These are phyloP conservation scores for Starmerella sp. DNA, from an alignment of 805 yeast genomes.

Conservation along the genomic window DNA sequence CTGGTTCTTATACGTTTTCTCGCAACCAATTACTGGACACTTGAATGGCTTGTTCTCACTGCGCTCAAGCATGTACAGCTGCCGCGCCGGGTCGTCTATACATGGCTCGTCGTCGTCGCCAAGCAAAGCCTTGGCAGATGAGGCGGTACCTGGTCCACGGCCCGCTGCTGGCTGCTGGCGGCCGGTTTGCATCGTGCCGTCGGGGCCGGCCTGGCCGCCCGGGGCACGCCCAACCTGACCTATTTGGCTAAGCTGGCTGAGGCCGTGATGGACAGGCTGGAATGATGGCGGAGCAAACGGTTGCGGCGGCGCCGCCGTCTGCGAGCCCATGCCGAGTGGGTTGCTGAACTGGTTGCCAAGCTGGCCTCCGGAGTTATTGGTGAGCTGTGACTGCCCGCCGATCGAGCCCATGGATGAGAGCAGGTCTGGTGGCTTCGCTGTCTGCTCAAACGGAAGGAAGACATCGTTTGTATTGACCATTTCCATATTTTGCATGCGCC, in stretches of 20 bases:
- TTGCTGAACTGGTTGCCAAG: neutral
- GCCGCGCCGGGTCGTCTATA: constrained; percentile 94
- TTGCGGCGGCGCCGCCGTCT: constrained; percentile 4
- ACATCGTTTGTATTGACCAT: constrained; percentile 91
- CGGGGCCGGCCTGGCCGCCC: neutral
- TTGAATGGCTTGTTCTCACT: constrained; percentile 90
- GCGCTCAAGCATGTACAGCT: constrained; percentile 80
- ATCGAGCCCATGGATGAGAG: neutral
- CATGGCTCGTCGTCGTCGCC: constrained; percentile 58
- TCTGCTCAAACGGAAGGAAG: constrained; percentile 38
- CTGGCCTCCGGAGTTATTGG: neutral
- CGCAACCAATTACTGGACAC: constrained; percentile 97
- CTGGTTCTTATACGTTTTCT: constrained; percentile 93
- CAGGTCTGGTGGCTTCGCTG: constrained; percentile 2
- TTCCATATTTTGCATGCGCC: constrained; percentile 51
- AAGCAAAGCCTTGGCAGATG: constrained; percentile 2
- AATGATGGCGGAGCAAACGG: constrained; percentile 21
- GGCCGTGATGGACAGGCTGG: constrained; percentile 14
- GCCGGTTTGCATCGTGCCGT: neutral
- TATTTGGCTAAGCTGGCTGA: constrained; percentile 2
- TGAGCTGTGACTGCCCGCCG: neutral
- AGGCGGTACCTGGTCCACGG: neutral
- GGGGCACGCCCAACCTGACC: neutral
- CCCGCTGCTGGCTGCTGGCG: neutral
- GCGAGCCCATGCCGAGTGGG: neutral